Conservation (phyloP, 768 basidiomycete genomes). For the Tulasnella sp. region DNA sequence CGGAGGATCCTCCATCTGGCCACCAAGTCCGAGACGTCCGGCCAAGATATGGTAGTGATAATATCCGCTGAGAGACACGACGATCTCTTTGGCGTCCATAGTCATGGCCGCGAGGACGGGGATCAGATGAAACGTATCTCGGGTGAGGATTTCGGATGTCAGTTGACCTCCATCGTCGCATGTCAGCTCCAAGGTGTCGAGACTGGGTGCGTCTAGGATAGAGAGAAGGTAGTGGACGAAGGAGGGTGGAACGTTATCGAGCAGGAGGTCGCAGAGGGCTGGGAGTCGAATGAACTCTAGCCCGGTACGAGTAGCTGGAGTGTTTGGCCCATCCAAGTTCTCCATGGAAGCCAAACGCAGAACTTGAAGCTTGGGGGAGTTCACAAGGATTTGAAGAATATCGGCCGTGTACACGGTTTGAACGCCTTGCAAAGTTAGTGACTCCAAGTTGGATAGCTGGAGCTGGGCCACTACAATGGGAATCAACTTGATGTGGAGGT, state of each 20-base stretch:
- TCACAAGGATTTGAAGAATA: background rate
- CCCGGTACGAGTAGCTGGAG: background rate
- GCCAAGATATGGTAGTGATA: background rate
- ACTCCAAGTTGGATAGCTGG: background rate
- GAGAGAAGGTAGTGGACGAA: background rate
- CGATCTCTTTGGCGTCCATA: background rate
- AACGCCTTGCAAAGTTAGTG: background rate
- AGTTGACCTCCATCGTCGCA: background rate
- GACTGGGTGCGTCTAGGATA: background rate
- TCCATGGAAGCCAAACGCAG: background rate
- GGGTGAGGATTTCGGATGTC: constrained; percentile 3
- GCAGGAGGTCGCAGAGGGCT: background rate
- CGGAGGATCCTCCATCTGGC: background rate
- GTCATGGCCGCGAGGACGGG: background rate
- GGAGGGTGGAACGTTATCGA: background rate
- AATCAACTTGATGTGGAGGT: background rate
- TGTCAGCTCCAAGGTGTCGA: background rate
- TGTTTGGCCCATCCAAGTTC: background rate
- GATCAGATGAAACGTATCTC: background rate
- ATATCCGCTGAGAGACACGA: background rate
- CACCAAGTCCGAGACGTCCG: background rate
- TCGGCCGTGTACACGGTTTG: background rate
- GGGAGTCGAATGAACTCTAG: background rate
- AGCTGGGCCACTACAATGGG: background rate
- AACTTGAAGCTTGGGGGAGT: background rate